A percentile compares a stretch with the other conserved stretches of the same genome.
Conservation (phyloP, 2,329 filamentous ascomycete genomes). For the Ciborinia camelliae region DNA sequence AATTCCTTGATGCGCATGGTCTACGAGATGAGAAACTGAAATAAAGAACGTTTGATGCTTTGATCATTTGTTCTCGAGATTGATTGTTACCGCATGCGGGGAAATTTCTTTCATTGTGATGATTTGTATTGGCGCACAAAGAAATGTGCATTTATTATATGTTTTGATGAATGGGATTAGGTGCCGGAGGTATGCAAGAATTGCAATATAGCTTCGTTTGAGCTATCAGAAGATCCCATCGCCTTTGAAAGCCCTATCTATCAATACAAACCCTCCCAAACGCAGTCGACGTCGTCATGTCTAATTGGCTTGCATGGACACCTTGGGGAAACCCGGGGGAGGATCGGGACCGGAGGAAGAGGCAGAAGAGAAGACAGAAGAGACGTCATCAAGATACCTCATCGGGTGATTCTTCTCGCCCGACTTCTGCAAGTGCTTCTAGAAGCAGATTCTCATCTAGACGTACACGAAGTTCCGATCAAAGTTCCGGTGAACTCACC, state of each 20-base stretch:
- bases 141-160: constrained; percentile 8
- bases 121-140: not conserved
- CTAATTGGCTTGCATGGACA: not conserved
- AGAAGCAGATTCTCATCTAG: not conserved
- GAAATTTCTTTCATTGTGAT: constrained; percentile 6
- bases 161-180: not conserved
- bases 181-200: too few species aligned
- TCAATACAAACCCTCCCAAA: too few species aligned
- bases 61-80: not conserved
- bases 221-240: not conserved
- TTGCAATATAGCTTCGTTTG: not conserved
- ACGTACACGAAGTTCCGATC: not conserved
- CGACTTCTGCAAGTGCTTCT: too few species aligned
- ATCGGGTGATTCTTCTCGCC: too few species aligned
- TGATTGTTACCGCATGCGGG: constrained; percentile 13
- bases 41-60: not conserved
- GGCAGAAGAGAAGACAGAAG: too few species aligned
- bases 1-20: not conserved
- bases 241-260: too few species aligned
- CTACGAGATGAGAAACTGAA: not conserved
- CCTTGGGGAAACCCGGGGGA: not conserved
- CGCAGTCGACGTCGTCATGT: not conserved
- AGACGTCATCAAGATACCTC: too few species aligned
- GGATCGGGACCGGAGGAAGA: too few species aligned
- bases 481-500: not conserved